Percentiles rank a stretch among this genome's conserved stretches.
These are phyloP conservation scores for Pseudogymnoascus sp. DNA, from an alignment of 2,329 filamentous ascomycete genomes.

Conservation along the genomic window DNA sequence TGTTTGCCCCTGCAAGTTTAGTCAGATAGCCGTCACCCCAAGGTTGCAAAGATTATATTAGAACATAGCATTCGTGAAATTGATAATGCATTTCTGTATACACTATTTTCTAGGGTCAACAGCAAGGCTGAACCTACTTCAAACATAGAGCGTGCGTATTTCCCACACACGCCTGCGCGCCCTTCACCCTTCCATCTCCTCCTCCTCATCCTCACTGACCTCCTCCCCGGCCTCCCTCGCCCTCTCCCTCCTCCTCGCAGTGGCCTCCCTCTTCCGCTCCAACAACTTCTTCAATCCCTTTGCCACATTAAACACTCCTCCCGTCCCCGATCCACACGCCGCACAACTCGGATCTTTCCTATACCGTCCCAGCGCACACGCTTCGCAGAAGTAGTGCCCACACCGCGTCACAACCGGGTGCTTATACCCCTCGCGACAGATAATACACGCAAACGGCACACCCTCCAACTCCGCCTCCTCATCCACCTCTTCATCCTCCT, in stretches of 20 bases:
- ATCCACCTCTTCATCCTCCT: conserved; percentile 41
- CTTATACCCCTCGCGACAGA: conserved; percentile 32
- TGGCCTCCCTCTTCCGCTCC: conserved; percentile 53
- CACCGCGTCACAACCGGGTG: conserved; percentile 81
- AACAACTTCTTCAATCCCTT: conserved; percentile 76
- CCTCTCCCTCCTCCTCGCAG: conserved; percentile 44
- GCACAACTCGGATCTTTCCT: conserved; percentile 80
- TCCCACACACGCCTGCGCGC: background rate
- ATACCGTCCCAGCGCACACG: conserved; percentile 80
- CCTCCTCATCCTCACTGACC: conserved; percentile 38
- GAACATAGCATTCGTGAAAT: background rate
- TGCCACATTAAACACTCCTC: conserved; percentile 82
- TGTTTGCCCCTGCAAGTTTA: too few relatives aligned
- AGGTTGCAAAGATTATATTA: too few relatives aligned
- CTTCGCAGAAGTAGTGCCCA: conserved; percentile 92
- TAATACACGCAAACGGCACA: conserved; percentile 31
- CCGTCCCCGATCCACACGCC: conserved; percentile 75
- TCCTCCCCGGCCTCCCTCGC: conserved; percentile 47
- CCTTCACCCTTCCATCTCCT: conserved; percentile 8
- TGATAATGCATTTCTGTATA: background rate
- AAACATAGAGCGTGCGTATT: background rate
- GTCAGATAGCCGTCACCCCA: too few relatives aligned
- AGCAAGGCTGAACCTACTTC: background rate
- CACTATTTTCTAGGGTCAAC: background rate
- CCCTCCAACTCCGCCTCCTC: conserved; percentile 28